Conservation (phyloP, 73 alveolate genomes). For the Symbiodinium pilosum region DNA sequence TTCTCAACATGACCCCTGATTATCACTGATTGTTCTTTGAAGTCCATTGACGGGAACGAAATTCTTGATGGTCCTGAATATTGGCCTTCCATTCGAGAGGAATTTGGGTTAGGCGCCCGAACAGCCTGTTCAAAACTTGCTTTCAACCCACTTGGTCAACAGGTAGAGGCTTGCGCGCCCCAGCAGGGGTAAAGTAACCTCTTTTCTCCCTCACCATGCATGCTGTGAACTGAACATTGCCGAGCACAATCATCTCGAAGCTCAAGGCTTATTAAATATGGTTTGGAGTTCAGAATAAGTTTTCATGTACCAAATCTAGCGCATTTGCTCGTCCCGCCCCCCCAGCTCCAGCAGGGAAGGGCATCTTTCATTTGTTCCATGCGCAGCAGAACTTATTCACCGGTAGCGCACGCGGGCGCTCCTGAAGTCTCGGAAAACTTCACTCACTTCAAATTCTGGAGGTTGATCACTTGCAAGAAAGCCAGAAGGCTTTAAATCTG, state of each 20-base stretch:
- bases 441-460: background rate
- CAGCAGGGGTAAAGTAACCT: background rate
- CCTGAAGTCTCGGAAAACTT: background rate
- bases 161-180: background rate
- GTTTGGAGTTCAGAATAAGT: background rate
- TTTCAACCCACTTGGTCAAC: background rate
- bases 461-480: background rate
- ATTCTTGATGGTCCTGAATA: background rate
- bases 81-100: background rate
- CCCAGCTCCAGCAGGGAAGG: background rate
- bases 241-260: background rate
- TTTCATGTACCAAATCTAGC: background rate
- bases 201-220: background rate
- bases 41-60: background rate
- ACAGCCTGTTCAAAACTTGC: background rate
- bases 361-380: background rate
- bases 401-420: background rate
- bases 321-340: background rate
- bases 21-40: no score
- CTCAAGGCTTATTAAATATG: background rate
- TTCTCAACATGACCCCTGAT: background rate
- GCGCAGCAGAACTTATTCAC: background rate
- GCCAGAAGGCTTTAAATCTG: background rate
- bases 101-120: background rate
- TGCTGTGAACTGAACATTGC: background rate